Evolutionary conservation across 129 eudicot species (phyloP).

Genomic region (Flaveria robusta): DNA sequence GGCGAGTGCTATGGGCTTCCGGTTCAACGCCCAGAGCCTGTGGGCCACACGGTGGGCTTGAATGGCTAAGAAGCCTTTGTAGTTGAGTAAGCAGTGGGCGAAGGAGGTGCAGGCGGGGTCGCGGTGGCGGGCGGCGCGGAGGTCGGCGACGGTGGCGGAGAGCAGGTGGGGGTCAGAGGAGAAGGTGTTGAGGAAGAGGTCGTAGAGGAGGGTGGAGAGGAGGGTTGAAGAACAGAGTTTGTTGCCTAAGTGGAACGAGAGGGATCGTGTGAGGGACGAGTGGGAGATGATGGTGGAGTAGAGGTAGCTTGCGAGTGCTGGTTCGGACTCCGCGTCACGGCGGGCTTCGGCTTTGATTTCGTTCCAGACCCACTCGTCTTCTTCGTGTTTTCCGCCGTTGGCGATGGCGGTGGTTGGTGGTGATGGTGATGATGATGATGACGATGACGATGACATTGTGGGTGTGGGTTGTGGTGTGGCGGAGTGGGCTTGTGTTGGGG

Average conservation of each 20-base stretch:
- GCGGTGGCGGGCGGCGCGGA: conserved; percentile 57
- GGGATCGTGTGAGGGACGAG: conserved; percentile 52
- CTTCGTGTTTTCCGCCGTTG: conserved; percentile 24
- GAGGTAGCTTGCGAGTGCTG: conserved; percentile 64
- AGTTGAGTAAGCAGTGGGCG: conserved; percentile 63
- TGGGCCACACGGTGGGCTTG: conserved; percentile 68
- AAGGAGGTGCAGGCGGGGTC: conserved; percentile 62
- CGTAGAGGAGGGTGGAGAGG: conserved; percentile 51
- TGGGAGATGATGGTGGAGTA: conserved; percentile 65
- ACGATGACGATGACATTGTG: conserved; percentile 11
- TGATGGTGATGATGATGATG: conserved; percentile 15
- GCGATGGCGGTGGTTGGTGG: conserved; percentile 17
- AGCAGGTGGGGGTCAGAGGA: conserved; percentile 36
- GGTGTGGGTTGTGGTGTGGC: conserved; percentile 20
- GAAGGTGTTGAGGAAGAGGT: conserved; percentile 51
- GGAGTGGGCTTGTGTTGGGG: conserved; percentile 19
- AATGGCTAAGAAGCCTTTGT: conserved; percentile 61
- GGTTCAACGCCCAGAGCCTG: conserved; percentile 49
- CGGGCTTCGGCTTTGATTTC: conserved; percentile 61
- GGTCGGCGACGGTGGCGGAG: conserved; percentile 51
- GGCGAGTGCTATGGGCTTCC: conserved; percentile 64
- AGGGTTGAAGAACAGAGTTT: conserved; percentile 64
- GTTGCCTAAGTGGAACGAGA: conserved; percentile 59
- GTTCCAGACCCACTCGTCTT: conserved; percentile 49
- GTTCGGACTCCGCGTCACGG: conserved; percentile 68